Base-by-base conservation (phyloP, 169 alveolate genomes). In the Plasmodium adleri region DNA sequence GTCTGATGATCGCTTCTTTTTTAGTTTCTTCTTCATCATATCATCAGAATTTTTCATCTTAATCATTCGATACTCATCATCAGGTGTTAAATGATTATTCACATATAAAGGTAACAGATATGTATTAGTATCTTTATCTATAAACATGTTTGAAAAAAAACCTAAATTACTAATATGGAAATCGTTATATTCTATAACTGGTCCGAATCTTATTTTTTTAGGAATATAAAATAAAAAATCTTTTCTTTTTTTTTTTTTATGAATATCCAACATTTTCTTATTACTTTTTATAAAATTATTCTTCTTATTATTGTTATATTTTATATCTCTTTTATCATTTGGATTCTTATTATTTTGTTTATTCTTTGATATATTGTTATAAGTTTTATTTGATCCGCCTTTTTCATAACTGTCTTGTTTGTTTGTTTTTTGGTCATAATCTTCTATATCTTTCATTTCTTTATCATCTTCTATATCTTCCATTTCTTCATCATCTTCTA, bases 171-270 rank as follows among this genome's bases (percentile, higher is more conserved):
- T 76, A 24, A 76, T 56, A 56, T 76, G 63, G 3, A 76, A 32
- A 49, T 76, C 89, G 10, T 76, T 76, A 76, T 64, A 68, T 56
- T 76, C 89, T 49, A 76, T 58, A 4, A 76, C 54, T 4, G 89
- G 89, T 0, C 89, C 89, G 20, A 76, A 76, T 3, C 45, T 63
- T 1, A 76, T 52, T 12, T 20, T 43, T 20, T 64, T 76, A 13
- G 89, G 89, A 76, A 76, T 76, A 56, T 76, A 66, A 8, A 58
- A 76, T 0, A 5, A 49, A 39, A 59, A 59, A 17, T n/a, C 17
- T 43, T 6, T 5, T n/a, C 9, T 76, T 32, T 12, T 12, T 56
- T n/a, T 56, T 1, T 8, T 56, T 56, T 5, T 15, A 56, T 32
- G 8, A 32, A 32, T 5, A 32, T 32, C 0, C 9, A 32, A 32